These are phyloP conservation scores for Claviceps paspali DNA, from an alignment of 2,329 filamentous ascomycete species.

Conservation along the genomic window DNA sequence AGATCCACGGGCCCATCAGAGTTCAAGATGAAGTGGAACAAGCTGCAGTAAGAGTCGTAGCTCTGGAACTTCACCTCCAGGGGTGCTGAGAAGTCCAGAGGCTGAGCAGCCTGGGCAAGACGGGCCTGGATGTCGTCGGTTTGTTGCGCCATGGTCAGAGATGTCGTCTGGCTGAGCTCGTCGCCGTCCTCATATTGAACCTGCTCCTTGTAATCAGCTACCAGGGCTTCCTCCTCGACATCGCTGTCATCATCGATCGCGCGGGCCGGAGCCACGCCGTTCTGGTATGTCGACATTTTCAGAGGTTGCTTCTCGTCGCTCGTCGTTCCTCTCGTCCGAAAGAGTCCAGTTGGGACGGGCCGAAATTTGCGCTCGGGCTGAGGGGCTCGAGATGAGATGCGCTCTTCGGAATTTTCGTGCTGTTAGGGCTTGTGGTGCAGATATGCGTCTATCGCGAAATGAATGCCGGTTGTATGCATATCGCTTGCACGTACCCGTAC, in stretches of 20 bases:
- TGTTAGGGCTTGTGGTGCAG: conserved; percentile 24
- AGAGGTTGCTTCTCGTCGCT: conserved; percentile 16
- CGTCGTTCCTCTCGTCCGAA: conserved; percentile 12
- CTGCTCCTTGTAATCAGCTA: conserved; percentile 91
- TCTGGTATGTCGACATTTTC: conserved; percentile 47
- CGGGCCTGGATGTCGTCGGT: conserved; percentile 87
- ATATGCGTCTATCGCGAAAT: conserved; percentile 13
- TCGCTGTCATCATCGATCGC: conserved; percentile 71
- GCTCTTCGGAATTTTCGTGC: conserved; percentile 20
- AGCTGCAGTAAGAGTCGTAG: conserved; percentile 98
- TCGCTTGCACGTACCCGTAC: conserved; percentile 14
- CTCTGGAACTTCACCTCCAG: conserved; percentile 96
- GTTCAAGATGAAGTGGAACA: conserved; percentile 99
- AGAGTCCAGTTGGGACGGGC: conserved; percentile 10
- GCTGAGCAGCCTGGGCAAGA: conserved; percentile 80
- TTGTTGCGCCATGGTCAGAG: conserved; percentile 55
- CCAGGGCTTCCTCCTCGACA: conserved; percentile 88
- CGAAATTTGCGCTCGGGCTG: conserved; percentile 21
- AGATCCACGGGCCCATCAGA: conserved; percentile 97
- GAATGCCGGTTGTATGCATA: conserved; percentile 13
- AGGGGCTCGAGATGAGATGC: conserved; percentile 9
- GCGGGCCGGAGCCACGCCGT: conserved; percentile 43
- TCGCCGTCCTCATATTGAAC: conserved; percentile 84
- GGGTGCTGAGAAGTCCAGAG: conserved; percentile 88
- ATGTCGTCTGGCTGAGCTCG: conserved; percentile 60